phyloP scores from a whole-genome alignment of 2,329 filamentous ascomycete species.

The Paecilomyces sp. region DNA sequence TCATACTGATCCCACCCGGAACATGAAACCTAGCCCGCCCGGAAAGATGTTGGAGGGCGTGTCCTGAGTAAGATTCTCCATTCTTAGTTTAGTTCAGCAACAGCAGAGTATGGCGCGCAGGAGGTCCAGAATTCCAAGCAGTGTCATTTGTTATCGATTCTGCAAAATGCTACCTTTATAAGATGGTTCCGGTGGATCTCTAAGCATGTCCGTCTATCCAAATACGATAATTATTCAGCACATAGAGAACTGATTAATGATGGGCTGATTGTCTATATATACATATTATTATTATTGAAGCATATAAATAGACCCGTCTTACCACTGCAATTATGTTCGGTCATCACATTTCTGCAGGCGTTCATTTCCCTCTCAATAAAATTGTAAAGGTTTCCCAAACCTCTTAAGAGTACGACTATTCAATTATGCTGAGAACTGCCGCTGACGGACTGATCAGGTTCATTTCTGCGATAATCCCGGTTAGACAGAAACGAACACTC shows the following conservation, averaged over 20 bases:
- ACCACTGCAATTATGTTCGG: background rate
- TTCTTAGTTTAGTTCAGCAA: background rate
- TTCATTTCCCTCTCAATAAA: background rate
- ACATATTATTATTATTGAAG: background rate
- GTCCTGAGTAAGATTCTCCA: background rate
- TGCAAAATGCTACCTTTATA: background rate
- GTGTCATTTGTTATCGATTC: background rate
- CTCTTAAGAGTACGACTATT: background rate
- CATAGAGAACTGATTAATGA: background rate
- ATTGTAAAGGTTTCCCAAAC: too few relatives aligned
- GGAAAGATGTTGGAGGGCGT: background rate
- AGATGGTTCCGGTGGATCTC: background rate
- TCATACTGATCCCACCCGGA: background rate
- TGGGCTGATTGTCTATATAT: background rate
- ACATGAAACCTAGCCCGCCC: background rate
- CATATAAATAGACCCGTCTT: background rate
- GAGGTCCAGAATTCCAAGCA: background rate
- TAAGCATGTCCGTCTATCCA: background rate
- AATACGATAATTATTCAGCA: background rate
- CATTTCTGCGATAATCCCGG: background rate
- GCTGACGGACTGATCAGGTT: background rate
- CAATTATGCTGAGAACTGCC: background rate
- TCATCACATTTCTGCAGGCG: background rate
- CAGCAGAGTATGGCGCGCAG: background rate
- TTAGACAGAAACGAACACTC: background rate